A percentile compares a stretch with the other conserved stretches of the same genome.
Conservation (phyloP, 257 asterid species). For the Henckelia pumila region DNA sequence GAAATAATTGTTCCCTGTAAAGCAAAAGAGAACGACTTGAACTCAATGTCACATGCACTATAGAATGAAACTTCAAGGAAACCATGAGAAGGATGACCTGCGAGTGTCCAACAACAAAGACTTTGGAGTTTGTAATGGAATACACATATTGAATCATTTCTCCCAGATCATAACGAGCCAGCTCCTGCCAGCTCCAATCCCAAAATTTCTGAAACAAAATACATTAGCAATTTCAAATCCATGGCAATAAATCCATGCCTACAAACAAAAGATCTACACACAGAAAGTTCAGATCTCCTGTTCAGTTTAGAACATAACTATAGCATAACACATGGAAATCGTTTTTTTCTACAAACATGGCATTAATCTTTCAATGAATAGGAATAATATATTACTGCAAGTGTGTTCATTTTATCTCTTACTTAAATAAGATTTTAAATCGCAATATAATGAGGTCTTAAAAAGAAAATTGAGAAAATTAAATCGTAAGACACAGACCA, state of each 20-base stretch:
- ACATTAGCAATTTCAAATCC: constrained; percentile 22
- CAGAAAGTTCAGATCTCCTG: not conserved
- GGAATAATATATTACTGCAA: no score
- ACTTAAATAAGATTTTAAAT: not conserved
- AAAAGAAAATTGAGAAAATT: constrained; percentile 2
- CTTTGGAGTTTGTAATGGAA: constrained; percentile 59
- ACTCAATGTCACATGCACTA: constrained; percentile 11
- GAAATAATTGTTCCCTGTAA: constrained; percentile 93
- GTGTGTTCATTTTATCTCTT: no score
- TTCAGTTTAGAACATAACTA: constrained; percentile 9
- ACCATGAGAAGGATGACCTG: constrained; percentile 56
- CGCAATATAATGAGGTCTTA: not conserved
- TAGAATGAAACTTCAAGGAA: not conserved
- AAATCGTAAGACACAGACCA: not conserved
- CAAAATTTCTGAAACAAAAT: constrained; percentile 68
- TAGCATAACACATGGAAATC: not conserved
- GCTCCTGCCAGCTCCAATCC: constrained; percentile 99
- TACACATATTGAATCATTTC: constrained; percentile 71
- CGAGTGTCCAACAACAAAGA: constrained; percentile 87
- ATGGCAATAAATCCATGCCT: no score
- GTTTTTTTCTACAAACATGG: no score
- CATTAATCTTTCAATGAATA: no score
- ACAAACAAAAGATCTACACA: not conserved
- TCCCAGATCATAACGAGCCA: constrained; percentile 79
- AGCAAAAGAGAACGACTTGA: constrained; percentile 24